phyloP scores from a whole-genome alignment of 169 alveolate species.

The Plasmodium vivax region DNA sequence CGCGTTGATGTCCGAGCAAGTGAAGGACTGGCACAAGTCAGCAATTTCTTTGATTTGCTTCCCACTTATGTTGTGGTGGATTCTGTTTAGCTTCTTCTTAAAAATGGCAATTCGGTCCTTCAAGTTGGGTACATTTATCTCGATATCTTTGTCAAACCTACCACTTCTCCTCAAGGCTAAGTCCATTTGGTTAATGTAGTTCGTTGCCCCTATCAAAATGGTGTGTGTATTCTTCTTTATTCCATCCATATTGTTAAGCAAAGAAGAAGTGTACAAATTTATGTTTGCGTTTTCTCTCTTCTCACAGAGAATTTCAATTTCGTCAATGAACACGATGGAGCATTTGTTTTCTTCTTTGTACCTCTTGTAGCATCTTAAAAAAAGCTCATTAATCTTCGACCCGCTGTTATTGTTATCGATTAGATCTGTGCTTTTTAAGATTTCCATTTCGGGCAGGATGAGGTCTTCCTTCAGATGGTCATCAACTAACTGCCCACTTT shows the following conservation, averaged over 20 bases:
- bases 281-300: constrained; percentile 70
- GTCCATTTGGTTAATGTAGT: constrained; percentile 91
- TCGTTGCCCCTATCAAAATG: constrained; percentile 94
- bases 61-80: constrained; percentile 76
- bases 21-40: constrained; percentile 88
- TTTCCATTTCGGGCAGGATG: constrained; percentile 54
- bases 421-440: constrained; percentile 53
- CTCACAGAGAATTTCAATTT: constrained; percentile 82
- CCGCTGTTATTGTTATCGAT: constrained; percentile 56
- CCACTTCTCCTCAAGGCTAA: constrained; percentile 97
- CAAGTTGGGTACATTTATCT: constrained; percentile 93
- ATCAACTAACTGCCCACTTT: not conserved
- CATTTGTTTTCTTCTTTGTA: constrained; percentile 67
- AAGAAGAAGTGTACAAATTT: constrained; percentile 42
- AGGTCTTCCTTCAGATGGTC: not conserved
- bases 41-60: constrained; percentile 76
- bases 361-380: constrained; percentile 56
- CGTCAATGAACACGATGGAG: constrained; percentile 83
- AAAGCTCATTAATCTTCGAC: constrained; percentile 40
- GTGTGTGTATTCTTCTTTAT: constrained; percentile 65
- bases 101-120: constrained; percentile 92
- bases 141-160: constrained; percentile 95
- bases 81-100: constrained; percentile 75
- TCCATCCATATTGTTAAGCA: constrained; percentile 72
- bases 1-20: constrained; percentile 88